These are phyloP conservation scores for Royoungia palumana DNA, from an alignment of 768 basidiomycete genomes.

Conservation along the genomic window DNA sequence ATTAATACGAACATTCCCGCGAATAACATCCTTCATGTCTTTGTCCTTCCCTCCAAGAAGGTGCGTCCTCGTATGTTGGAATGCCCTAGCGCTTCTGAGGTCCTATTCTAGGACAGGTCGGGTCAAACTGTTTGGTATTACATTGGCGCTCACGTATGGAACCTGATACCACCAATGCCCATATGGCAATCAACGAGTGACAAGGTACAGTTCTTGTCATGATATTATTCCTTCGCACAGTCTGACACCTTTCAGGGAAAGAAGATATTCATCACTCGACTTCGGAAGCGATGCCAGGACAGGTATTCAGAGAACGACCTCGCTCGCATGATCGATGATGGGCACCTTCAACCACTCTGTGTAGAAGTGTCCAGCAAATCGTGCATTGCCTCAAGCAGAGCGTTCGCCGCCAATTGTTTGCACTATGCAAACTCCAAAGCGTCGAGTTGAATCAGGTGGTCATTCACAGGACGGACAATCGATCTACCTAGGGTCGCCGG, in stretches of 20 bases:
- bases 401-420: conserved; percentile 23
- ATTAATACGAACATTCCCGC: conserved; percentile 25
- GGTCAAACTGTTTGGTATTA: conserved; percentile 41
- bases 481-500: too few relatives aligned
- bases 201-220: conserved; percentile 27
- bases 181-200: conserved; percentile 41
- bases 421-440: conserved; percentile 10
- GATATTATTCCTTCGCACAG: neutral
- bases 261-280: conserved; percentile 34
- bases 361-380: conserved; percentile 34
- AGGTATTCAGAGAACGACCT: conserved; percentile 35
- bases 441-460: too few relatives aligned
- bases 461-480: too few relatives aligned
- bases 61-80: conserved; percentile 24
- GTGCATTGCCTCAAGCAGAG: conserved; percentile 16
- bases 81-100: conserved; percentile 3
- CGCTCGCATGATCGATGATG: conserved; percentile 35
- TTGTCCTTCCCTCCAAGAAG: conserved; percentile 45
- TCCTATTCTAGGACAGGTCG: conserved; percentile 29
- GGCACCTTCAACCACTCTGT: conserved; percentile 45
- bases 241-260: conserved; percentile 23
- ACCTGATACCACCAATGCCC: conserved; percentile 22
- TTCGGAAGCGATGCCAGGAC: conserved; percentile 35
- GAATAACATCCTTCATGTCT: conserved; percentile 44
- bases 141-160: conserved; percentile 49